phyloP scores from a whole-genome alignment of 169 alveolate species.

The Plasmodium vivax region DNA sequence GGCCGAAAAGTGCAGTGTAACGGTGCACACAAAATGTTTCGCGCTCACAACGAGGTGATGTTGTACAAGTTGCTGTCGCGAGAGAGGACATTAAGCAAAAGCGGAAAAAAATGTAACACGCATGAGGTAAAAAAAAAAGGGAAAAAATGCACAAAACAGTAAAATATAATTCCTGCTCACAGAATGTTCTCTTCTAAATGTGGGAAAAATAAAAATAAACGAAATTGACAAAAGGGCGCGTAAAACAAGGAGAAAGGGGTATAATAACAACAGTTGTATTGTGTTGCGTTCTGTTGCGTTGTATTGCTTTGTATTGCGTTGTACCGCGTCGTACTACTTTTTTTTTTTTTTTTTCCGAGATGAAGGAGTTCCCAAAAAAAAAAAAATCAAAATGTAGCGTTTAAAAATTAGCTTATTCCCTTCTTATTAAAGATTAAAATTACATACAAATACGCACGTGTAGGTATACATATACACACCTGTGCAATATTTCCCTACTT shows the following conservation, averaged over 20 bases:
- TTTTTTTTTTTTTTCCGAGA: conserved; percentile 17
- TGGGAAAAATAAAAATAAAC: conserved; percentile 26
- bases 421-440: conserved; percentile 34
- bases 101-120: not conserved
- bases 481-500: not conserved
- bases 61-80: conserved; percentile 2
- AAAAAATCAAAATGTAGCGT: not conserved
- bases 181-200: conserved; percentile 12
- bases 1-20: not conserved
- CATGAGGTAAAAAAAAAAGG: not conserved
- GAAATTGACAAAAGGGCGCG: conserved; percentile 2
- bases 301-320: not conserved
- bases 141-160: not conserved
- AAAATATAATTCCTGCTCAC: not conserved
- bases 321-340: not conserved
- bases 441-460: conserved; percentile 7
- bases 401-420: conserved; percentile 37
- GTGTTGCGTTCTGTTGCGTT: not conserved
- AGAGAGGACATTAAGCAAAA: not conserved
- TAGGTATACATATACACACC: conserved; percentile 4
- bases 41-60: not conserved
- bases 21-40: conserved; percentile 8
- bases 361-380: not conserved
- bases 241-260: not conserved
- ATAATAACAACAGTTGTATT: not conserved